phyloP scores from a whole-genome alignment of 352 stramenopile species.

The Pythium insidiosum region DNA sequence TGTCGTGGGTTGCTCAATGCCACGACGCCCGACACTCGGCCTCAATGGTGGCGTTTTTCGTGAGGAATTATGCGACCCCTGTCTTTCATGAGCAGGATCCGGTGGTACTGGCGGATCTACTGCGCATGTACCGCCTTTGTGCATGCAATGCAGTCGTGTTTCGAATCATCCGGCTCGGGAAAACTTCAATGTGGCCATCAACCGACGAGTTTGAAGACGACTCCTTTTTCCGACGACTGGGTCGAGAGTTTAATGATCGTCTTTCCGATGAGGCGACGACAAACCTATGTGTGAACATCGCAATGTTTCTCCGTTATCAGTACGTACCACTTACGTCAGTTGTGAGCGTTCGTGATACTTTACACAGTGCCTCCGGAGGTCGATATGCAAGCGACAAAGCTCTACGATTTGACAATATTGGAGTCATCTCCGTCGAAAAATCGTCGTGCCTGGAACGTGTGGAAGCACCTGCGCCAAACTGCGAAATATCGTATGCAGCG shows the following conservation, averaged over 20 bases:
- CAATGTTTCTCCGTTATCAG: too few relatives aligned
- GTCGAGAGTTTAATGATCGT: not conserved
- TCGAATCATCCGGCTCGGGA: slow-evolving; percentile 13
- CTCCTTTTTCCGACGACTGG: slow-evolving; percentile 6
- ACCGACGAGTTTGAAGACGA: not conserved
- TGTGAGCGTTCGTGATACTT: too few relatives aligned
- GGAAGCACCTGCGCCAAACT: not conserved
- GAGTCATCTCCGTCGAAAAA: too few relatives aligned
- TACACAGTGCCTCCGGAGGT: too few relatives aligned
- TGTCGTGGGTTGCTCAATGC: not conserved
- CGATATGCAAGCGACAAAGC: too few relatives aligned
- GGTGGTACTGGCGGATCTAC: not conserved
- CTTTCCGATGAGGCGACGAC: not conserved
- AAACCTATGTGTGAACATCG: too few relatives aligned
- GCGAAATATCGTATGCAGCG: not conserved
- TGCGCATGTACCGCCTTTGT: slow-evolving; percentile 12
- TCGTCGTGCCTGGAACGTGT: slow-evolving; percentile 1
- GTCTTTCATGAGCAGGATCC: slow-evolving; percentile 5
- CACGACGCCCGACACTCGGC: slow-evolving; percentile 7
- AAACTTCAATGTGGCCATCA: slow-evolving; percentile 10
- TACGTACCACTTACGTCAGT: too few relatives aligned
- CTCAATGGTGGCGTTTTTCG: slow-evolving; percentile 4
- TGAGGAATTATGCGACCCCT: slow-evolving; percentile 7
- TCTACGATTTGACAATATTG: too few relatives aligned
- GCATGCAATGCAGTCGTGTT: slow-evolving; percentile 16